Percentiles rank a stretch among this genome's conserved stretches.
phyloP scores from a whole-genome alignment of 805 yeast genomes.

The Lipomyces chichibuensis region DNA sequence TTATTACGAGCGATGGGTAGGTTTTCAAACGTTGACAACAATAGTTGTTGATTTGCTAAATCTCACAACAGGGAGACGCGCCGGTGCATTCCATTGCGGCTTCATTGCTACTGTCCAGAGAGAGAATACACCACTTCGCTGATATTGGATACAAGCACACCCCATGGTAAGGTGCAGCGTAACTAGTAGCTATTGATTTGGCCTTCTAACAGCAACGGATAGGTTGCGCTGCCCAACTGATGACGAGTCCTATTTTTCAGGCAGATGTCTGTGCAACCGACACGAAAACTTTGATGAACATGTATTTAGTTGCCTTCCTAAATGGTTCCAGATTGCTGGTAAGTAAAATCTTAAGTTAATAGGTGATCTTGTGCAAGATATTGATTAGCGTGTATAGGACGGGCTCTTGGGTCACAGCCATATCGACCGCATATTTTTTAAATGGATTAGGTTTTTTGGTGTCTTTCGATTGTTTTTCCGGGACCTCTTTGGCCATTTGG shows the following conservation, averaged over 20 bases:
- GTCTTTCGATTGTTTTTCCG: constrained; percentile 1
- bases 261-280: constrained; percentile 35
- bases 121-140: constrained; percentile 60
- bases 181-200: constrained; percentile 46
- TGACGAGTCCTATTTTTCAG: constrained; percentile 33
- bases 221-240: constrained; percentile 45
- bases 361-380: not conserved
- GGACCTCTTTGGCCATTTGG: not conserved
- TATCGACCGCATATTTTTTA: constrained; percentile 16
- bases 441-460: not conserved
- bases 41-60: not conserved
- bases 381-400: constrained; percentile 15
- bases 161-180: constrained; percentile 48
- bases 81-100: constrained; percentile 72
- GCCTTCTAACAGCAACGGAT: constrained; percentile 59
- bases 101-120: constrained; percentile 55
- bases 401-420: constrained; percentile 34
- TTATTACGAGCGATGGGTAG: constrained; percentile 83
- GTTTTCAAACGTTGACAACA: constrained; percentile 64
- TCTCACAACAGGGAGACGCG: constrained; percentile 57
- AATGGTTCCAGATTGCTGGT: constrained; percentile 35
- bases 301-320: constrained; percentile 37
- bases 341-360: not conserved
- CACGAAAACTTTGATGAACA: constrained; percentile 37
- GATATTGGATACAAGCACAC: constrained; percentile 62